These are phyloP conservation scores for Scytalidium lignicola DNA, from an alignment of 2,329 filamentous ascomycete genomes.

Conservation along the genomic window DNA sequence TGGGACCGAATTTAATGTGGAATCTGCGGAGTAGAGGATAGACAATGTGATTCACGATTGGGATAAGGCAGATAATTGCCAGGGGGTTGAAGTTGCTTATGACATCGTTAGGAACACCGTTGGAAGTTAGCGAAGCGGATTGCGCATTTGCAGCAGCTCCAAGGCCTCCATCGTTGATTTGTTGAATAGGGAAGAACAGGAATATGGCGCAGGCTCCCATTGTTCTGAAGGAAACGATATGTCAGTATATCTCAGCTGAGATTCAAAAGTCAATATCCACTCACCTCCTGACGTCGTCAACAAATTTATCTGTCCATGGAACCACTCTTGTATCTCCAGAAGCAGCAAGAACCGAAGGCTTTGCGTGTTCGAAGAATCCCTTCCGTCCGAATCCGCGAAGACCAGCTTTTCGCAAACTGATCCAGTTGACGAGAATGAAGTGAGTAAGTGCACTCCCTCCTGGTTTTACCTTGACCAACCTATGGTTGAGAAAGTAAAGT, in stretches of 20 bases:
- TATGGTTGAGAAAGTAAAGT: slow-evolving; percentile 51
- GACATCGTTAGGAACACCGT: slow-evolving; percentile 71
- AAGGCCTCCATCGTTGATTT: slow-evolving; percentile 45
- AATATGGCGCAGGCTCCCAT: slow-evolving; percentile 65
- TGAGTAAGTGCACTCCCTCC: slow-evolving; percentile 67
- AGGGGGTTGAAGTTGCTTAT: slow-evolving; percentile 74
- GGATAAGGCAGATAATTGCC: slow-evolving; percentile 68
- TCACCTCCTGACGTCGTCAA: slow-evolving; percentile 66
- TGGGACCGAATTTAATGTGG: slow-evolving; percentile 62
- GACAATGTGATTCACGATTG: slow-evolving; percentile 57
- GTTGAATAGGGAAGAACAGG: slow-evolving; percentile 40
- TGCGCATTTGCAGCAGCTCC: slow-evolving; percentile 76
- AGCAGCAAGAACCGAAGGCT: slow-evolving; percentile 56
- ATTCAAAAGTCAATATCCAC: too few relatives aligned
- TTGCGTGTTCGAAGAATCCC: slow-evolving; percentile 57
- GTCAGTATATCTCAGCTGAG: too few relatives aligned
- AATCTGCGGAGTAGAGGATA: slow-evolving; percentile 61
- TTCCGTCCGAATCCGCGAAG: slow-evolving; percentile 47
- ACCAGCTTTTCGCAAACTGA: slow-evolving; percentile 58
- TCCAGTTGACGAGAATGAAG: slow-evolving; percentile 53
- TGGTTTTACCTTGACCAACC: slow-evolving; percentile 58
- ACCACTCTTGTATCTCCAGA: slow-evolving; percentile 43
- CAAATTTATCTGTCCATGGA: slow-evolving; percentile 71
- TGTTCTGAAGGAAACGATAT: too few relatives aligned
- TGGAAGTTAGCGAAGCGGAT: slow-evolving; percentile 66